Base-by-base conservation (phyloP, 768 basidiomycete genomes). In the Jaapia argillacea region DNA sequence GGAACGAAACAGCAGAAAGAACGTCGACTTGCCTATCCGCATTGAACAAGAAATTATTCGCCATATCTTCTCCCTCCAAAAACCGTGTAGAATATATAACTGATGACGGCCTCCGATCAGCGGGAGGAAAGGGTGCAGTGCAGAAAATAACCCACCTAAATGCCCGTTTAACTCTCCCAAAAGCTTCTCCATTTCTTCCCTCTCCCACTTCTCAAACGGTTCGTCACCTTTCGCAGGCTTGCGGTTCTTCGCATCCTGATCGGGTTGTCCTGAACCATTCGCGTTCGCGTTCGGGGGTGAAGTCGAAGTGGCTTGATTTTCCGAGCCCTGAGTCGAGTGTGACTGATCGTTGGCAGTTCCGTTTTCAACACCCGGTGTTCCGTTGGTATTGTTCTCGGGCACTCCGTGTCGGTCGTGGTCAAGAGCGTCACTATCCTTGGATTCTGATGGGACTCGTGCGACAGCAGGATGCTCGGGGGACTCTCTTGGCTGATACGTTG, bases 31-130 rank as follows among this genome's bases (percentile, higher is more conserved):
- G 82, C 85, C 74, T 72, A 56, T 94, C 92, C 23, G 88, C 77
- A 55, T 86, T 88, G 65, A 94, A 94, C 47, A 96, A 64, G 67
- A 96, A 94, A 59, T 98, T 97, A 51, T 93, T 84, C 4, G 85
- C 81, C 1, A 78, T 70, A 56, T 94, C 90, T 62, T 97, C 93
- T n/a, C 78, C 85, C 61, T 97, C 93, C 47, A 98, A 56, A 66
- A 97, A 97, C 7, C 80, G 77, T 13, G 71, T 85, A 2, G 93
- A 81, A 63, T 86, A 86, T 7, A 88, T 43, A 28, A 97, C 93
- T 94, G 51, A 3, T 33, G 16, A 10, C 28, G 16, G 28, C n/a
- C n/a, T n/a, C n/a, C n/a, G n/a, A n/a, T n/a, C n/a, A n/a, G n/a
- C n/a, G n/a, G n/a, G n/a, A n/a, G n/a, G n/a, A 10, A 33, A 10